phyloP scores from a whole-genome alignment of 495 filamentous ascomycete species.

The Neurospora africana region DNA sequence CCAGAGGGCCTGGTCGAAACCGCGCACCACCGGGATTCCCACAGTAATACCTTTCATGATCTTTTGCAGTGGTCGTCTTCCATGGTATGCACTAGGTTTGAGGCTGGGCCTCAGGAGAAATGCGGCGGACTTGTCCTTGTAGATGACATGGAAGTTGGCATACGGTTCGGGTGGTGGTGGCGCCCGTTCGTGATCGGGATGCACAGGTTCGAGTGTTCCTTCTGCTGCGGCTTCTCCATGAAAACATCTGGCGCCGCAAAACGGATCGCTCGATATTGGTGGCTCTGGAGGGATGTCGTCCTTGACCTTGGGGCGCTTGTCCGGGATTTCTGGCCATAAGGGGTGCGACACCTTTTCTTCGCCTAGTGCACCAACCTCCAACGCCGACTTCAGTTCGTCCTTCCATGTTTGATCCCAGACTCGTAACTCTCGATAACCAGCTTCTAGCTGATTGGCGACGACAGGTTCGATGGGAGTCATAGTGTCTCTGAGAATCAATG shows the following conservation, averaged over 20 bases:
- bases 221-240: slow-evolving; percentile 44
- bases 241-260: slow-evolving; percentile 44
- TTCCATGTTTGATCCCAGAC: slow-evolving; percentile 91
- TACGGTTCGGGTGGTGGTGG: slow-evolving; percentile 32
- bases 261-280: slow-evolving; percentile 41
- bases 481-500: slow-evolving; percentile 47
- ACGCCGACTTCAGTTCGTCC: slow-evolving; percentile 82
- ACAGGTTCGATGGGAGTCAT: slow-evolving; percentile 81
- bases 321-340: slow-evolving; percentile 57
- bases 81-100: slow-evolving; percentile 70
- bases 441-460: slow-evolving; percentile 87
- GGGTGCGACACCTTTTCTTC: slow-evolving; percentile 81
- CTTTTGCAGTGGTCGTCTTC: slow-evolving; percentile 63
- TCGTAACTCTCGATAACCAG: slow-evolving; percentile 73
- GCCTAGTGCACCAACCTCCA: slow-evolving; percentile 80
- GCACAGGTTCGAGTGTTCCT: slow-evolving; percentile 33
- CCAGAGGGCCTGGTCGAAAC: slow-evolving; percentile 72
- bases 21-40: slow-evolving; percentile 77
- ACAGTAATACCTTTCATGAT: slow-evolving; percentile 77
- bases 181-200: slow-evolving; percentile 26
- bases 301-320: slow-evolving; percentile 28
- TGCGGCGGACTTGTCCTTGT: slow-evolving; percentile 61
- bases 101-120: slow-evolving; percentile 72
- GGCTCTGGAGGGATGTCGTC: slow-evolving; percentile 29
- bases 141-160: slow-evolving; percentile 67